A percentile compares a stretch with the other conserved stretches of the same genome.
phyloP scores from a whole-genome alignment of 2,329 filamentous ascomycete species.

The Triangularia setosa region DNA sequence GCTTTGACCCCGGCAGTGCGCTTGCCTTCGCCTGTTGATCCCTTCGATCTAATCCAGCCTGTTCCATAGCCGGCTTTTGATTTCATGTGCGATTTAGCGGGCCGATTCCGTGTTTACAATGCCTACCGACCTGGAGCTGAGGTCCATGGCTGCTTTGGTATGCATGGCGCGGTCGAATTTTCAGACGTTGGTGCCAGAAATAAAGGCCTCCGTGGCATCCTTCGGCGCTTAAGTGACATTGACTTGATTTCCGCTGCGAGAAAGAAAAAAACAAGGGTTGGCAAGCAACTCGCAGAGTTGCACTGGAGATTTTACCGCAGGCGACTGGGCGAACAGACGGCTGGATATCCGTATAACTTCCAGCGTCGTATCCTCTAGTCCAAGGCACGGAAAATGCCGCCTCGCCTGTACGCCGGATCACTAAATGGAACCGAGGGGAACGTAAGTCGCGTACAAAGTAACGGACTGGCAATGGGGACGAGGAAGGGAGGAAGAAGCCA shows the following conservation, averaged over 20 bases:
- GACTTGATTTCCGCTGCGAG: background rate
- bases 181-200: background rate
- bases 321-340: conserved; percentile 12
- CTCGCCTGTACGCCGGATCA: conserved; percentile 6
- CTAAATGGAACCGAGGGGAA: background rate
- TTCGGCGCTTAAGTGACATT: background rate
- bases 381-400: conserved; percentile 13
- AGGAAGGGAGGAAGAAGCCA: background rate
- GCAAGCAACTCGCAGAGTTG: conserved; percentile 15
- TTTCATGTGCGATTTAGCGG: background rate
- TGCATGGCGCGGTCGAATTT: background rate
- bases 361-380: conserved; percentile 16
- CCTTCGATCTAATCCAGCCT: background rate
- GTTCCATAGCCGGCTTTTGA: background rate
- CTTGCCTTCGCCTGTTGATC: background rate
- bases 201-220: background rate
- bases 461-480: background rate
- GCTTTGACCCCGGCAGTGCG: background rate
- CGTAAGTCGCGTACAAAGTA: background rate
- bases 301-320: conserved; percentile 23
- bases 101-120: background rate
- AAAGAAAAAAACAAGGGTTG: background rate
- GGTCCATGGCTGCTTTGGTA: background rate
- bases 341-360: conserved; percentile 5
- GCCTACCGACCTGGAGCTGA: background rate